A percentile compares a stretch with the other conserved stretches of the same genome.
These are phyloP conservation scores for Stentor roeselii DNA, from an alignment of 73 alveolate genomes.

Conservation along the genomic window DNA sequence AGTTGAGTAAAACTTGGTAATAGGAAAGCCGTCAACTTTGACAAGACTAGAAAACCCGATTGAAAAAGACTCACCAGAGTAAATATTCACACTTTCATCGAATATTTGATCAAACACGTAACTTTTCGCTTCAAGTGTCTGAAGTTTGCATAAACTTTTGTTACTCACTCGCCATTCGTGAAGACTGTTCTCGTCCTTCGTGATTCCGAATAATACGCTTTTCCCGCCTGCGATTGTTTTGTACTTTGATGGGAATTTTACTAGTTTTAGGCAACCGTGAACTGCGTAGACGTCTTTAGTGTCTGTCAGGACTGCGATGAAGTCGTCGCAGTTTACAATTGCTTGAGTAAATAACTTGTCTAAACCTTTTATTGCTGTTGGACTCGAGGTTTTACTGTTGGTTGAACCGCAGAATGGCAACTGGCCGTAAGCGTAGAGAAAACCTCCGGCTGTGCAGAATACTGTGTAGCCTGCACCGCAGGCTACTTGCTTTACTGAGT, in stretches of 20 bases:
- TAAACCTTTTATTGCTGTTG: constrained; percentile 10
- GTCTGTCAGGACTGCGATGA: not conserved
- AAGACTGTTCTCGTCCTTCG: not conserved
- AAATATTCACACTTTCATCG: not conserved
- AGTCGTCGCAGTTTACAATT: not conserved
- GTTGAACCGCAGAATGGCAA: not conserved
- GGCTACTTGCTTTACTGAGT: not conserved
- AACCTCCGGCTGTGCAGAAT: constrained; percentile 19
- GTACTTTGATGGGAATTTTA: not conserved
- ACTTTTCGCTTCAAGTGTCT: not conserved
- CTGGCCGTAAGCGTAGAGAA: not conserved
- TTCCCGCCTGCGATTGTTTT: not conserved
- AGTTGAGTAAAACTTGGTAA: not conserved
- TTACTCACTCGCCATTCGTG: constrained; percentile 4
- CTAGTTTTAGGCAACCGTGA: not conserved
- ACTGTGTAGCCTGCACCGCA: not conserved
- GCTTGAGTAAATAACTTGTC: not conserved
- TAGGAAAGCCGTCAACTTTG: not conserved
- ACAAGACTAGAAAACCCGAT: constrained; percentile 33
- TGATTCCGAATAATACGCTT: not conserved
- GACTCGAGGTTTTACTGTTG: not conserved
- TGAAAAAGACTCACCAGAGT: not conserved
- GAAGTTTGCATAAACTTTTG: not conserved
- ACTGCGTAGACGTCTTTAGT: not conserved
- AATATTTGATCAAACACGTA: not conserved